Percentiles rank a stretch among this genome's conserved stretches.
Evolutionary conservation across 2,329 filamentous ascomycete genomes (phyloP).

Genomic region (Fusarium miscanthi): DNA sequence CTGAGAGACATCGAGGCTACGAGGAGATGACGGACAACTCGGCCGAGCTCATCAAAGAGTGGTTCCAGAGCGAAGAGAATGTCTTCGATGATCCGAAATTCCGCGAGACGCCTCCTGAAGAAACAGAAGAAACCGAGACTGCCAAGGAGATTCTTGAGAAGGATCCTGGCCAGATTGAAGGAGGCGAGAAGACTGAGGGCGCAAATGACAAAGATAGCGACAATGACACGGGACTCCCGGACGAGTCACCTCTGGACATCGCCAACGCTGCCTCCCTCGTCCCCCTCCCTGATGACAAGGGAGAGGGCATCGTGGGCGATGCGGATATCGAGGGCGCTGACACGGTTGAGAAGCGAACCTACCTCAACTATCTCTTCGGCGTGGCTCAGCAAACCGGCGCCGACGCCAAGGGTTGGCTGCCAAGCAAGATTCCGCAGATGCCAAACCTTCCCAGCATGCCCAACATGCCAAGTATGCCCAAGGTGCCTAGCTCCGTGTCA

Average conservation of each 20-base stretch:
- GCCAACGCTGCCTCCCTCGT: constrained; percentile 63
- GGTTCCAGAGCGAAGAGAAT: constrained; percentile 62
- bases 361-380: constrained; percentile 61
- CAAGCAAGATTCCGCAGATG: constrained; percentile 54
- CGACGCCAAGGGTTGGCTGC: constrained; percentile 57
- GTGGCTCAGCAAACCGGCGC: constrained; percentile 62
- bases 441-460: constrained; percentile 50
- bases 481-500: constrained; percentile 44
- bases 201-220: constrained; percentile 9
- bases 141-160: constrained; percentile 43
- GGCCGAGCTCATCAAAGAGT: constrained; percentile 66
- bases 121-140: constrained; percentile 45
- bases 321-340: constrained; percentile 49
- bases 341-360: constrained; percentile 53
- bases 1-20: constrained; percentile 71
- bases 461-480: constrained; percentile 47
- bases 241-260: constrained; percentile 61
- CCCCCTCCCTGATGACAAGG: constrained; percentile 57
- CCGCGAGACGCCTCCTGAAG: constrained; percentile 53
- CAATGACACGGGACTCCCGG: constrained; percentile 41
- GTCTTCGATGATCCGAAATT: constrained; percentile 61
- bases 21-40: constrained; percentile 71
- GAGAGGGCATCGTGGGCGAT: constrained; percentile 47
- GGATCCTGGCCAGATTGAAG: constrained; percentile 28
- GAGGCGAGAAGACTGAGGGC: neutral